A percentile compares a stretch with the other conserved stretches of the same genome.
Evolutionary conservation across 805 yeast species (phyloP).

Genomic region (Metahyphopichia silvanorum): DNA sequence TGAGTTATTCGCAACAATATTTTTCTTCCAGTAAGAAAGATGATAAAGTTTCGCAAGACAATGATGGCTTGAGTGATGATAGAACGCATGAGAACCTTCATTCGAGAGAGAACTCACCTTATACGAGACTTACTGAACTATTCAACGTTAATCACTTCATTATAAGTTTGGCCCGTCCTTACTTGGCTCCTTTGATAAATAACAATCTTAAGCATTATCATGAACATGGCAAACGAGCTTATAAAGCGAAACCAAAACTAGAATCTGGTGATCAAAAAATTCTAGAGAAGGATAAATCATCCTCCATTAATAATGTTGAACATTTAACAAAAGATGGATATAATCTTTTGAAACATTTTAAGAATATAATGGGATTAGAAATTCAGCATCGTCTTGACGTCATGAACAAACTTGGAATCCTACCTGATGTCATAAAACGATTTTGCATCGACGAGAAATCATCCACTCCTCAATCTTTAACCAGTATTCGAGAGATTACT

Average conservation of each 20-base stretch:
- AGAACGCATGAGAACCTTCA: constrained; percentile 10
- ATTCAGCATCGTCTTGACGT: constrained; percentile 80
- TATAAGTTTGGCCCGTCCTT: constrained; percentile 90
- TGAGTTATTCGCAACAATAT: constrained; percentile 45
- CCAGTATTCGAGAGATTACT: constrained; percentile 67
- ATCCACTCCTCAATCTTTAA: constrained; percentile 64
- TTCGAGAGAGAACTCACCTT: constrained; percentile 52
- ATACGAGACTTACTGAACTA: constrained; percentile 82
- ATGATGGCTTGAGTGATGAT: constrained; percentile 7
- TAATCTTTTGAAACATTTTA: constrained; percentile 31
- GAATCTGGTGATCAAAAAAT: constrained; percentile 1
- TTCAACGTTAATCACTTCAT: constrained; percentile 94
- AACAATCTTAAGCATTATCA: constrained; percentile 76
- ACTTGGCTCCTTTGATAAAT: constrained; percentile 83
- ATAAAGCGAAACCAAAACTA: constrained; percentile 10
- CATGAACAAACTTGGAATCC: constrained; percentile 71
- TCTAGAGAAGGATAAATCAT: too few species aligned
- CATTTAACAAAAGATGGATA: constrained; percentile 30
- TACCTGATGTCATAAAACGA: constrained; percentile 68
- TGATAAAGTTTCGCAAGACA: constrained; percentile 4
- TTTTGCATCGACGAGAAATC: constrained; percentile 82
- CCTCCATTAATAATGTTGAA: not conserved
- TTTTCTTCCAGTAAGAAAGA: constrained; percentile 16
- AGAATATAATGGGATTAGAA: constrained; percentile 68
- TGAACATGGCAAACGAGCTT: constrained; percentile 27